Base-by-base conservation (phyloP, 495 filamentous ascomycete species). In the Penicillium simplicissimum region DNA sequence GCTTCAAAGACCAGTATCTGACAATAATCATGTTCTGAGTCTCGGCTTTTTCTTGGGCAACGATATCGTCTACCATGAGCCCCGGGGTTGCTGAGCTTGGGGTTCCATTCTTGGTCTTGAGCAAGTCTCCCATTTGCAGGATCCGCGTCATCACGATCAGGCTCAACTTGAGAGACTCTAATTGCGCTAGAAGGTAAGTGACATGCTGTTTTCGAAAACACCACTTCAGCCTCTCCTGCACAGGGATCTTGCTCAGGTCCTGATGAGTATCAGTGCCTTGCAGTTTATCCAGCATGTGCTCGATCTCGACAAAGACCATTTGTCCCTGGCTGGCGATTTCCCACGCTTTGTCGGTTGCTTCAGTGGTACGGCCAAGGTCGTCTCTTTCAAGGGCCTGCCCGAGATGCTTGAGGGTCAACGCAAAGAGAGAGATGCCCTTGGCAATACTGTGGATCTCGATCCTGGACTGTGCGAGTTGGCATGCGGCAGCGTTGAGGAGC, bases 1-100 rank as follows among this genome's bases (percentile, higher is more conserved):
- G 75, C 45, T 73, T 76, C 31, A 72, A 60, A 13, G 78, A 74
- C 74, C 74, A 80, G 60, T 80, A 77, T 43, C 79, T 66, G 5
- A 79, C 71, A n/a, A 81, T 71, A 28, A 81, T 71, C 78, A 81
- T 78, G 52, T 79, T 81, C 60, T 81, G 76, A 13, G 72, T 70
- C 43, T 81, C 78, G 8, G 74, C 76, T 52, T 77, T 71, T 35
- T 79, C 78, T 58, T 80, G 78, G 8, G 71, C 69, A 60, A 79
- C 71, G 3, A 60, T 36, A n/a, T 77, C 73, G 0, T 76, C 71
- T 10, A 58, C 17, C 4, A 14, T 31, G 8, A 63, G 40, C 13
- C 52, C 51, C 1, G 60, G 33, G 6, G 55, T 49, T 14, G 35
- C 33, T 4, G 38, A 35, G n/a, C 48, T 40, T 11, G 35, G 38